These are phyloP conservation scores for Neurospora pannonica DNA, from an alignment of 495 filamentous ascomycete species.

Conservation along the genomic window DNA sequence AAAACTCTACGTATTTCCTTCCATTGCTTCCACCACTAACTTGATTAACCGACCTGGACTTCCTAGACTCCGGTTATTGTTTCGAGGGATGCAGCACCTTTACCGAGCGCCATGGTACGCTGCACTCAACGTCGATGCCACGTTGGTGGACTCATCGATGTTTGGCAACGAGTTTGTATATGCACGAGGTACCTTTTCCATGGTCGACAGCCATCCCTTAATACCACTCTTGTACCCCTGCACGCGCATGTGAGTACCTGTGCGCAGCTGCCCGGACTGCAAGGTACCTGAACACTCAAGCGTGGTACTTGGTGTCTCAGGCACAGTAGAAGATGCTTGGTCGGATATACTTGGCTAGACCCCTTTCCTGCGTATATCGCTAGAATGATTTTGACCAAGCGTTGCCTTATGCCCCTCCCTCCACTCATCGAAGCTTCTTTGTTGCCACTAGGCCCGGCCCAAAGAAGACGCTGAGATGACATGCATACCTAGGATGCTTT, in stretches of 20 bases:
- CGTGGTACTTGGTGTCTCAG: slow-evolving; percentile 13
- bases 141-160: neutral
- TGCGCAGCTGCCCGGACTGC: neutral
- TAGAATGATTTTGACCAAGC: neutral
- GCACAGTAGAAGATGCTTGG: slow-evolving; percentile 12
- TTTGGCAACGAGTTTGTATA: neutral
- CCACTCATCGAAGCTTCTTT: slow-evolving; percentile 11
- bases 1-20: slow-evolving; percentile 20
- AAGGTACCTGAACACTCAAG: slow-evolving; percentile 4
- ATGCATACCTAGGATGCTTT: slow-evolving; percentile 1
- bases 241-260: slow-evolving; percentile 6
- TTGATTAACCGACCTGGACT: slow-evolving; percentile 27
- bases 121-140: neutral
- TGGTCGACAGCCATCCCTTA: slow-evolving; percentile 18
- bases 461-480: slow-evolving; percentile 3
- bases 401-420: slow-evolving; percentile 3
- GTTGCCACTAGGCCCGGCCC: slow-evolving; percentile 2
- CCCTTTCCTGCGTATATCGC: slow-evolving; percentile 2
- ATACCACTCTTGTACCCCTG: slow-evolving; percentile 17
- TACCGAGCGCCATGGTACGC: neutral
- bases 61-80: neutral
- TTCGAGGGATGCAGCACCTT: neutral
- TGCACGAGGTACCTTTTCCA: slow-evolving; percentile 13
- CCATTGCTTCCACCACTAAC: slow-evolving; percentile 19
- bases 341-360: slow-evolving; percentile 6